A percentile compares a stretch with the other conserved stretches of the same genome.
phyloP scores from a whole-genome alignment of 2,329 filamentous ascomycete genomes.

The Talaromyces verruculosus region DNA sequence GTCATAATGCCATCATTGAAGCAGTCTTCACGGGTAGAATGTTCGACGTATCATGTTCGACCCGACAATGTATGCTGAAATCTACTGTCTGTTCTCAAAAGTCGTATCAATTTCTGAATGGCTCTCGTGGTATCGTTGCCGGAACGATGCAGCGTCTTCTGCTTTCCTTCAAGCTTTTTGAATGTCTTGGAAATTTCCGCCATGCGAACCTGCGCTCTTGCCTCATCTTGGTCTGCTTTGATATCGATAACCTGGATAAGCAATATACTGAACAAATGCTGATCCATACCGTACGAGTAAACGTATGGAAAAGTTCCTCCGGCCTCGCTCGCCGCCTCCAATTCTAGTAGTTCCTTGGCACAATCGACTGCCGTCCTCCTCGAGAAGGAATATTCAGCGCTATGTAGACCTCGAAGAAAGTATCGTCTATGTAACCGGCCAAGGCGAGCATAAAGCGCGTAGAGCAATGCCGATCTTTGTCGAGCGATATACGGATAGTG shows the following conservation, averaged over 20 bases:
- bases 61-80: not conserved
- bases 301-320: not conserved
- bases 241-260: conserved; percentile 3
- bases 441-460: not conserved
- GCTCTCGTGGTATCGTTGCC: not conserved
- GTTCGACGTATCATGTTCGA: not conserved
- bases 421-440: conserved; percentile 1
- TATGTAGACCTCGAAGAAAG: not conserved
- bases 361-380: not conserved
- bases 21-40: not conserved
- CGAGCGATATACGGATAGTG: not conserved
- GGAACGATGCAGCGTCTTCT: not conserved
- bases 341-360: not conserved
- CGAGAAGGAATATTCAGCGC: not conserved
- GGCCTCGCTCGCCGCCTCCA: not conserved
- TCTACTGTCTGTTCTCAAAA: not conserved
- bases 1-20: not conserved
- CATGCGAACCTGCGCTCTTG: not conserved
- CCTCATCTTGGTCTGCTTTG: not conserved
- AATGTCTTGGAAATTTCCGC: not conserved
- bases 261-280: conserved; percentile 7
- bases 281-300: conserved; percentile 4
- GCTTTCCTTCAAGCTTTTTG: not conserved
- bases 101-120: not conserved
- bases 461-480: conserved; percentile 3